Percentiles rank a stretch among this genome's conserved stretches.
Evolutionary conservation across 2,329 filamentous ascomycete species (phyloP).

Genomic region (Venturia nashicola): DNA sequence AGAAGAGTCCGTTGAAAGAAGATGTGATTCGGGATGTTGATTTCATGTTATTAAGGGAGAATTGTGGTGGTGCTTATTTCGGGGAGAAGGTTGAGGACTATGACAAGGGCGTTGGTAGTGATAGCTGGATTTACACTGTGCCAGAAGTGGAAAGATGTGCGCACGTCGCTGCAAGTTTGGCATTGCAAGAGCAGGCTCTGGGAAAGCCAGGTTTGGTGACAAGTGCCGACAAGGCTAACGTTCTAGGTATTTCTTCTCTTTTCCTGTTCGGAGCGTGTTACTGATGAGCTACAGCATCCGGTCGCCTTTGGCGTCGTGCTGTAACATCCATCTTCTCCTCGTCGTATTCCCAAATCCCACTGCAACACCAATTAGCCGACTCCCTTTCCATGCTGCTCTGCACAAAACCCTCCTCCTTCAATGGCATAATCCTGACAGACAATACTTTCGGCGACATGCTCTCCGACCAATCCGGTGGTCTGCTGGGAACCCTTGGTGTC

Average conservation of each 20-base stretch:
- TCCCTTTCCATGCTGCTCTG: slow-evolving; percentile 38
- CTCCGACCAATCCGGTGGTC: slow-evolving; percentile 33
- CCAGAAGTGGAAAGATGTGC: slow-evolving; percentile 36
- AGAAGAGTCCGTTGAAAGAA: slow-evolving; percentile 32
- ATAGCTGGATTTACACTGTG: slow-evolving; percentile 35
- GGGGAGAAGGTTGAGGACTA: slow-evolving; percentile 33
- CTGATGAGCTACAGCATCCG: slow-evolving; percentile 23
- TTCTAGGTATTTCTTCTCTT: slow-evolving; percentile 20
- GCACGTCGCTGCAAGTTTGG: slow-evolving; percentile 34
- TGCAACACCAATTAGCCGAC: slow-evolving; percentile 36
- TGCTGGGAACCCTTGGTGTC: slow-evolving; percentile 34
- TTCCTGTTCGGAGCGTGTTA: neutral
- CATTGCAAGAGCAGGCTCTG: slow-evolving; percentile 18
- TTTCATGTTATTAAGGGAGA: slow-evolving; percentile 39
- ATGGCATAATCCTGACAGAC: slow-evolving; percentile 36
- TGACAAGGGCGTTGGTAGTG: slow-evolving; percentile 28
- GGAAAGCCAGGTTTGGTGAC: slow-evolving; percentile 28
- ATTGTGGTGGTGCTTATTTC: slow-evolving; percentile 39
- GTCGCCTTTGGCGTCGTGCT: slow-evolving; percentile 36
- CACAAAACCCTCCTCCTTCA: slow-evolving; percentile 34
- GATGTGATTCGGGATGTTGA: slow-evolving; percentile 33
- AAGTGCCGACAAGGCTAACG: slow-evolving; percentile 42
- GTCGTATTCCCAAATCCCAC: slow-evolving; percentile 31
- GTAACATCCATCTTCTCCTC: slow-evolving; percentile 28
- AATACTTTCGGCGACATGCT: slow-evolving; percentile 39